Conservation (phyloP, 164 flowering plant genomes). For the Paratinospora sagittata region DNA sequence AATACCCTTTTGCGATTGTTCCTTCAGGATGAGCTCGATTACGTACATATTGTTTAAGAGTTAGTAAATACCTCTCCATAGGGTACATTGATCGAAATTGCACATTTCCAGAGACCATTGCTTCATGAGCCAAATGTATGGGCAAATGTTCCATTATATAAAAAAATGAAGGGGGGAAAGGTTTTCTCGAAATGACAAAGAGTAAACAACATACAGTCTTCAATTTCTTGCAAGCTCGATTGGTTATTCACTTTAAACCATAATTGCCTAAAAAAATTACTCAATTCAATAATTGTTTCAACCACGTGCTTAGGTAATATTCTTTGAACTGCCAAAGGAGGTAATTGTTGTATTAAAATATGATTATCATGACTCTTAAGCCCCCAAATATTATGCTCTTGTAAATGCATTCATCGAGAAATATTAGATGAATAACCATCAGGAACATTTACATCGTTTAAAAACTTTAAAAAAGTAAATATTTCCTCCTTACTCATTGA, state of each 20-base stretch:
- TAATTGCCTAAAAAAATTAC: background rate
- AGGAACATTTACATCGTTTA: background rate
- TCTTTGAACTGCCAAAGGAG: background rate
- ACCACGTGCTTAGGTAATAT: background rate
- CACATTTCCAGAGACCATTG: background rate
- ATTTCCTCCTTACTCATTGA: background rate
- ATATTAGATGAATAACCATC: background rate
- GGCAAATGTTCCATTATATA: background rate
- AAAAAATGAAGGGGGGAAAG: background rate
- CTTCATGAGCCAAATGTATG: background rate
- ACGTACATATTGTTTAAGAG: background rate
- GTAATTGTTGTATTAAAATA: background rate
- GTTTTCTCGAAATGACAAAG: background rate
- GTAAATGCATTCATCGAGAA: background rate
- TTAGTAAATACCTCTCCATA: background rate
- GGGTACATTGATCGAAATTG: background rate
- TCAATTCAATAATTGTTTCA: background rate
- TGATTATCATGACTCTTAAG: background rate
- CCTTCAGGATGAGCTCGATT: background rate
- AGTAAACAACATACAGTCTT: background rate
- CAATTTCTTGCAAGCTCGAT: background rate
- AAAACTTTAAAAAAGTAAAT: background rate
- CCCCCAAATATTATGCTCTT: background rate
- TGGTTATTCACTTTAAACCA: background rate
- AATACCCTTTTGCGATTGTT: background rate